phyloP scores from a whole-genome alignment of 208 protist species.

The Novymonas esmeraldas region DNA sequence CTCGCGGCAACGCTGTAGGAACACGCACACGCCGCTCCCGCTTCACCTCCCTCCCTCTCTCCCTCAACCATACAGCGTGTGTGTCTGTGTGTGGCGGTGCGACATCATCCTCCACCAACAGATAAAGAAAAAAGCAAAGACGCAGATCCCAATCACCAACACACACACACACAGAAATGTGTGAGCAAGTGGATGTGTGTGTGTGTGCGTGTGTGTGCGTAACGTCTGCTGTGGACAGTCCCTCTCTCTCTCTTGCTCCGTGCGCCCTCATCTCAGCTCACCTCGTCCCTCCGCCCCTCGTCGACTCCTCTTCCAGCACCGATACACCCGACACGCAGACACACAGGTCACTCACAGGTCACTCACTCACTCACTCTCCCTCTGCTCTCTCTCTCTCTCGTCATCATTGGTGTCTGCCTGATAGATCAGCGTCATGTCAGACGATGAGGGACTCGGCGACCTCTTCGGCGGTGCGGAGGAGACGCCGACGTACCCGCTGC shows the following conservation, averaged over 20 bases:
- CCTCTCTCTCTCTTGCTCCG: conserved; percentile 2
- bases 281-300: background rate
- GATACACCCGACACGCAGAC: too few relatives aligned
- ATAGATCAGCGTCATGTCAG: conserved; percentile 27
- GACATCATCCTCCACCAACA: background rate
- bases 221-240: conserved; percentile 2
- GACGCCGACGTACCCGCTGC: conserved; percentile 50
- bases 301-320: too few relatives aligned
- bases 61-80: too few relatives aligned
- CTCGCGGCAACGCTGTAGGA: conserved; percentile 9
- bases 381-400: background rate
- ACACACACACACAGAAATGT: background rate
- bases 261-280: conserved; percentile 1
- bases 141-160: too few relatives aligned
- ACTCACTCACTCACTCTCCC: background rate
- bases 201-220: background rate
- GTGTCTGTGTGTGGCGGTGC: too few relatives aligned
- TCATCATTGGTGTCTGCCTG: too few relatives aligned
- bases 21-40: background rate
- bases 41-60: too few relatives aligned
- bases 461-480: conserved; percentile 50
- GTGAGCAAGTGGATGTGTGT: background rate
- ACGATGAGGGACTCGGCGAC: conserved; percentile 56
- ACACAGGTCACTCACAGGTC: too few relatives aligned
- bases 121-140: background rate